Evolutionary conservation across 179 eudicot genomes (phyloP).

Genomic region (Heliamphora pulchella): DNA sequence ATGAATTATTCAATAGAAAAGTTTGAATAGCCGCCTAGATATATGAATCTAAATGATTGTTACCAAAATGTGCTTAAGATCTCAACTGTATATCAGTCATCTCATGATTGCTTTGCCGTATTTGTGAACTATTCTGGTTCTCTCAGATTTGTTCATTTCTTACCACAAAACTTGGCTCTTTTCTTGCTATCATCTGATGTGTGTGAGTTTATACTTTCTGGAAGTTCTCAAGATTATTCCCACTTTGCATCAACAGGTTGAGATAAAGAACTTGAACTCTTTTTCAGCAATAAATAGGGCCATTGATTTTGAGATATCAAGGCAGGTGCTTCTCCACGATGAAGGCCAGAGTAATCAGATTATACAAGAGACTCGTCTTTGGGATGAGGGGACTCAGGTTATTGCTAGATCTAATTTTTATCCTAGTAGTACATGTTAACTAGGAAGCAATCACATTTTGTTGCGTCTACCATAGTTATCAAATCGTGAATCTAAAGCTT

Average conservation of each 20-base stretch:
- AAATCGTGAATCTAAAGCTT: too few species aligned
- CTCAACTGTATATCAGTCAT: neutral
- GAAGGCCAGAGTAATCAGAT: conserved; percentile 67
- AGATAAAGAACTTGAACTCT: conserved; percentile 82
- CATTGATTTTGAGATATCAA: conserved; percentile 78
- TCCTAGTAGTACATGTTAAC: neutral
- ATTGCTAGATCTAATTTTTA: conserved; percentile 18
- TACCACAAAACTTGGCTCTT: neutral
- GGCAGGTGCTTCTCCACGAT: conserved; percentile 66
- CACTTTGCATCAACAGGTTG: conserved; percentile 54
- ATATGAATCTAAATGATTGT: neutral
- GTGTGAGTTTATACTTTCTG: conserved; percentile 4
- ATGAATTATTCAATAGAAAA: neutral
- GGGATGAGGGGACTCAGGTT: conserved; percentile 98
- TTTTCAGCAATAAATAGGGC: conserved; percentile 82
- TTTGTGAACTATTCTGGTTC: conserved; percentile 8
- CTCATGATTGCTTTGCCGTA: neutral
- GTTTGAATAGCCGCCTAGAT: neutral
- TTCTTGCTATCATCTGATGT: neutral
- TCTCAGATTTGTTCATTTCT: neutral
- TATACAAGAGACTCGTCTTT: conserved; percentile 91
- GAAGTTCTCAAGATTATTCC: conserved; percentile 12
- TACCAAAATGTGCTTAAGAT: neutral
- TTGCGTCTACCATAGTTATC: too few species aligned
- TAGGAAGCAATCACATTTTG: too few species aligned